Evolutionary conservation across 495 filamentous ascomycete genomes (phyloP).

Genomic region (Mycothermus thermophilus): DNA sequence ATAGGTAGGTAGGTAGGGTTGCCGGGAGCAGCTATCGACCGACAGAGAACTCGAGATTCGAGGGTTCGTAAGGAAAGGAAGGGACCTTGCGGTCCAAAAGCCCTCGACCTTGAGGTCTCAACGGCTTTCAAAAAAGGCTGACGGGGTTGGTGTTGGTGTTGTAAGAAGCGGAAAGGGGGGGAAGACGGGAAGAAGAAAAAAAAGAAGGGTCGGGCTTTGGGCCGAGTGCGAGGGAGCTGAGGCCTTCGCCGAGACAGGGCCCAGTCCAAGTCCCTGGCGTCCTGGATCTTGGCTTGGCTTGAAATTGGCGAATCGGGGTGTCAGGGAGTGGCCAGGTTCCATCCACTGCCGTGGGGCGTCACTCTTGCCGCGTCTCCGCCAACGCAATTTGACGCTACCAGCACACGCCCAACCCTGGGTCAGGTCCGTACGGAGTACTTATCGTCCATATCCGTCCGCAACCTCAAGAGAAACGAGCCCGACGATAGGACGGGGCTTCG

Average conservation of each 20-base stretch:
- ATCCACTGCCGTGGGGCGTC: no score
- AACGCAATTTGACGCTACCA: constrained; percentile 3
- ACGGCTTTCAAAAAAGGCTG: constrained; percentile 1
- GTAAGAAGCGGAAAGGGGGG: not conserved
- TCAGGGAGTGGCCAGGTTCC: not conserved
- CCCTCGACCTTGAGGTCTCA: constrained; percentile 2
- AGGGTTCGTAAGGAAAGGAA: not conserved
- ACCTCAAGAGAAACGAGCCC: no score
- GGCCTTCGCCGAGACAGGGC: constrained; percentile 1
- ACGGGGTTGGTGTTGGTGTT: not conserved
- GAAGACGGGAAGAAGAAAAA: not conserved
- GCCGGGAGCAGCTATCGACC: constrained; percentile 1
- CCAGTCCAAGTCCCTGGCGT: no score
- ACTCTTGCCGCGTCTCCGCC: constrained; percentile 1
- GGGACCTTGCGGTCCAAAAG: constrained; percentile 1
- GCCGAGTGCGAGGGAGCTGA: not conserved
- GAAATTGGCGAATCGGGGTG: constrained; percentile 4
- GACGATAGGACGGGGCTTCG: no score
- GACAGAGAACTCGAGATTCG: not conserved
- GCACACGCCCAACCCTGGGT: no score
- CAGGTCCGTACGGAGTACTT: no score
- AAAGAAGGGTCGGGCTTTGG: not conserved
- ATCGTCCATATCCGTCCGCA: no score
- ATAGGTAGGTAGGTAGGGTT: no score
- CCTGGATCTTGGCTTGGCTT: no score